These are phyloP conservation scores for Phytopythium sindhum DNA, from an alignment of 352 stramenopile genomes.

Conservation along the genomic window DNA sequence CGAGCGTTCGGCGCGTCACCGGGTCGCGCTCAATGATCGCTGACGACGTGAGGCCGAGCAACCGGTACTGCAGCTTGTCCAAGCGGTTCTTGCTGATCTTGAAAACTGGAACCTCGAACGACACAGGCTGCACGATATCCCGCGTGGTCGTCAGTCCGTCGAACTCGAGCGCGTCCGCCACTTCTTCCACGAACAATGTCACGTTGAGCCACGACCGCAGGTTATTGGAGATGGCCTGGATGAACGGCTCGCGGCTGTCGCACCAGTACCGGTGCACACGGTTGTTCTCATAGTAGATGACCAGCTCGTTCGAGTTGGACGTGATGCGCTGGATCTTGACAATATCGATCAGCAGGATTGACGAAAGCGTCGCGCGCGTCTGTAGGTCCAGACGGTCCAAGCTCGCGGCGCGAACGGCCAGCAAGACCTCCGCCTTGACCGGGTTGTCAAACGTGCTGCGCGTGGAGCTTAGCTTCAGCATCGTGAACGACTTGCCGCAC, in stretches of 20 bases:
- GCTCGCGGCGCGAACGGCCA: slow-evolving; percentile 75
- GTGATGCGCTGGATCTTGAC: slow-evolving; percentile 87
- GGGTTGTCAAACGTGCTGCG: slow-evolving; percentile 59
- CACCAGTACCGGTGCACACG: slow-evolving; percentile 87
- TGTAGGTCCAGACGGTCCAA: slow-evolving; percentile 71
- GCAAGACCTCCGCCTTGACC: slow-evolving; percentile 66
- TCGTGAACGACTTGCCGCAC: slow-evolving; percentile 80
- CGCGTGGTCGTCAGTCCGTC: slow-evolving; percentile 72
- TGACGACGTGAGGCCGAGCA: slow-evolving; percentile 66
- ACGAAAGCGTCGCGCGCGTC: slow-evolving; percentile 66
- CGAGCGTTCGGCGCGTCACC: slow-evolving; percentile 62
- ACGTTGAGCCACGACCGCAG: slow-evolving; percentile 82
- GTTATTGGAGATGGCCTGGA: slow-evolving; percentile 85
- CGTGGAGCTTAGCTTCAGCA: slow-evolving; percentile 84
- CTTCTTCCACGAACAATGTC: slow-evolving; percentile 79
- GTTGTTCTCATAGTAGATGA: slow-evolving; percentile 86
- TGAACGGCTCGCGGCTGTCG: slow-evolving; percentile 83
- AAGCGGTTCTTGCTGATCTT: slow-evolving; percentile 84
- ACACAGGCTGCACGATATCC: slow-evolving; percentile 76
- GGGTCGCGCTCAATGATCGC: slow-evolving; percentile 75
- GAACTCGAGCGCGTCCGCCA: slow-evolving; percentile 81
- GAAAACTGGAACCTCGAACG: slow-evolving; percentile 82
- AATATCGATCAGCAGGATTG: slow-evolving; percentile 84
- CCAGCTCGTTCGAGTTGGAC: slow-evolving; percentile 78
- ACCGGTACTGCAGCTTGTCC: slow-evolving; percentile 66